Base-by-base conservation (phyloP, 2,329 filamentous ascomycete species). In the Sphaerulina populicola region DNA sequence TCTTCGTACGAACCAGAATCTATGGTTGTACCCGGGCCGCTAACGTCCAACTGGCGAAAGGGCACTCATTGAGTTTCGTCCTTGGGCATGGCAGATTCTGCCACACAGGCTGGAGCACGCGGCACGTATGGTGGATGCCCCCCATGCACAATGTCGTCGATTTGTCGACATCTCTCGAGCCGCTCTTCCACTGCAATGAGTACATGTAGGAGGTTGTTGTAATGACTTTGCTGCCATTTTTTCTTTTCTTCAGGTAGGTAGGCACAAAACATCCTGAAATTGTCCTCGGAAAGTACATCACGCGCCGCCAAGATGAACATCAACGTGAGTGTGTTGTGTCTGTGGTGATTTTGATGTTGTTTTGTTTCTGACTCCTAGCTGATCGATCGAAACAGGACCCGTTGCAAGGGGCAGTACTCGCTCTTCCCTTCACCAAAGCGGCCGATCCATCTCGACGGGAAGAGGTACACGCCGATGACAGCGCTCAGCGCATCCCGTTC, bases 351-450 rank as follows among this genome's bases (percentile, higher is more conserved):
- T 18, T 5, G 10, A 11, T 18, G 18, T 18, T 18, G 2, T 18
- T 18, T 2, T 18, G 1, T 18, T 18, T 18, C 4, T 6, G 8
- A 36, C 23, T 8, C 18, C 5, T 10, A 40, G 21, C 31, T 43
- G 15, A 37, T 23, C 18, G 15, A 35, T 36, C 44, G 12, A 18
- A n/a, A 42, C 31, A 57, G 44, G 37, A 43, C 43, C 54, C 51
- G 18, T 43, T 64, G 14, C 46, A 54, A 45, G 60, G 63, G 36
- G 58, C 54, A 9, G 58, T 55, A 47, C 54, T 67, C 10, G 61
- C 62, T 9, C 47, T 66, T 2, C 64, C 65, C 12, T 66, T 66
- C 57, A 65, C 60, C 14, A 64, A 63, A 57, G 62, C 64, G 9
- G 59, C 60, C 39, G 52, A 62, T 31, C 59, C 62, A 2, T 53